Evolutionary conservation across 306 rosid species (phyloP), one percentile per base, ranked within the genome.

Genomic region (Hippophae gyantsensis): DNA sequence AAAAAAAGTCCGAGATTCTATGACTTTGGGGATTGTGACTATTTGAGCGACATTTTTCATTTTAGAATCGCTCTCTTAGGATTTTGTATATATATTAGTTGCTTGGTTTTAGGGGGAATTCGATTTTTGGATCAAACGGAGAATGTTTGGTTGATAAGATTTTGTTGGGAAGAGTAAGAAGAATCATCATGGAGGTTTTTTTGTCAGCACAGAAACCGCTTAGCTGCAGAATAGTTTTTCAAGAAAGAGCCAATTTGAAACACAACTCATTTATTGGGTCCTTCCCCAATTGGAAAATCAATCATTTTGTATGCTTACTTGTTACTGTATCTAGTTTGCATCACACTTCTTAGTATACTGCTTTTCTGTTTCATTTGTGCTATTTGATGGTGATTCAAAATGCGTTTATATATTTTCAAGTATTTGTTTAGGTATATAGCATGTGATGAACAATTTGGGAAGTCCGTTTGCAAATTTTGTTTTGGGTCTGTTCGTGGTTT

Each of bases 171-270:
- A 52, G 52, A 76, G 13, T 26, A 57, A 65, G 60, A 59, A 56
- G 46, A 23, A 45, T 7, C 57, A 14, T 26, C 26, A 80, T 83
- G 95, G 87, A 78, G 47, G 50, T 77, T 65, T 71, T 80, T 43
- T 48, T 85, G 74, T 82, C 72, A 41, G 72, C 74, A 8, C 81
- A 72, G 42, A 65, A 61, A 66, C 69, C 80, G 43, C 47, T 70
- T 58, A 64, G 66, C 48, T 74, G 73, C 69, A 58, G 81, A 69
- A 72, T 75, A 1, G 64, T 52, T 49, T 78, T 82, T 42, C 78
- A 59, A 9, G 58, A 64, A 40, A 78, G 56, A 38, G 56, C 49
- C 65, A 51, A 48, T 74, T 59, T 80, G 42, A 79, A 73, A 68
- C 65, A 73, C 55, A 75, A 63, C 9, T 79, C 81, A 5, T 70